These are phyloP conservation scores for Sporisorium reilianum DNA, from an alignment of 1,284 basidiomycete species.

Conservation along the genomic window DNA sequence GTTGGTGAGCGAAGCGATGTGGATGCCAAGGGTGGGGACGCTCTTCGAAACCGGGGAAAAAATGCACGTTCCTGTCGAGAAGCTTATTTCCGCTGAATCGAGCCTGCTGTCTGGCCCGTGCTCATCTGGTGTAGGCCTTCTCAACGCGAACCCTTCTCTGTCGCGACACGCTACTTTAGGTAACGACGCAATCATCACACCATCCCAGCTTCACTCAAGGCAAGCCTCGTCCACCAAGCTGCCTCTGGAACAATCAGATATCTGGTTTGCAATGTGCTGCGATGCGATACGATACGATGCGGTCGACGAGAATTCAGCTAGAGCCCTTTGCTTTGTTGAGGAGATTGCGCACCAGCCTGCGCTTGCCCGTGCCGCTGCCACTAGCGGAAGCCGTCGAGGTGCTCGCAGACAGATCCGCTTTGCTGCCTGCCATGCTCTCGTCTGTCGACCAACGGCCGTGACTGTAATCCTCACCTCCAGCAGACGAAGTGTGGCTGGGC, in stretches of 20 bases:
- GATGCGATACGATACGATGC: background rate
- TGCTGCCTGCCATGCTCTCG: conserved; percentile 3
- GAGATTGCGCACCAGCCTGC: conserved; percentile 39
- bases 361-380: conserved; percentile 9
- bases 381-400: conserved; percentile 2
- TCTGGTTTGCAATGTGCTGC: background rate
- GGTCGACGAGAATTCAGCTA: too few relatives aligned
- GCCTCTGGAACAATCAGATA: background rate
- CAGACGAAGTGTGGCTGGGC: conserved; percentile 17
- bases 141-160: background rate
- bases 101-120: conserved; percentile 1
- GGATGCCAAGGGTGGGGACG: background rate
- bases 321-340: conserved; percentile 42
- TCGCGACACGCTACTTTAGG: background rate
- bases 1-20: background rate
- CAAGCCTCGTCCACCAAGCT: background rate
- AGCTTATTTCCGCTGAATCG: background rate
- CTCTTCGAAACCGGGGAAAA: too few relatives aligned
- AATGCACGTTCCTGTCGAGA: background rate
- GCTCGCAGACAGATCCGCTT: background rate
- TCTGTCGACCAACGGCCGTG: conserved; percentile 29
- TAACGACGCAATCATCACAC: background rate
- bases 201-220: background rate
- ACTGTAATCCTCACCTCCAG: conserved; percentile 14
- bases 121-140: background rate